phyloP scores from a whole-genome alignment of 108 stramenopile genomes.

The Nitzschia sp. region DNA sequence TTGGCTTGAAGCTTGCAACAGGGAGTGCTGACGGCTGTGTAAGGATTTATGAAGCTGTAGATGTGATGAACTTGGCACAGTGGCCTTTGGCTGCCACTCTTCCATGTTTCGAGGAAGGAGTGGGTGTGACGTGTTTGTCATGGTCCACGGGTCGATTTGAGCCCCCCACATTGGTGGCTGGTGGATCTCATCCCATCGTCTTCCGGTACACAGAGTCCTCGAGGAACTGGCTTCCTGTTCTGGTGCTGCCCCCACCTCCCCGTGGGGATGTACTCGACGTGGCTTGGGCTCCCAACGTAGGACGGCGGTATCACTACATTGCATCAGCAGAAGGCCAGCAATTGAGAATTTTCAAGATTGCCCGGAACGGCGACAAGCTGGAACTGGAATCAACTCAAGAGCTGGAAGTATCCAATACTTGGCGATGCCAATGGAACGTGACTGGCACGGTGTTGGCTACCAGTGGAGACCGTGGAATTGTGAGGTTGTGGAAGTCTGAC shows the following conservation, averaged over 20 bases:
- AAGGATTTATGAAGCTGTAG: constrained; percentile 89
- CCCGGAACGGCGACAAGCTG: constrained; percentile 37
- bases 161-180: constrained; percentile 84
- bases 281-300: constrained; percentile 93
- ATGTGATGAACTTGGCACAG: constrained; percentile 85
- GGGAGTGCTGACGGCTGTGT: constrained; percentile 87
- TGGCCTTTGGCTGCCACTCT: constrained; percentile 82
- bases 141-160: constrained; percentile 93
- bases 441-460: constrained; percentile 90
- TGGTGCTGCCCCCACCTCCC: constrained; percentile 53
- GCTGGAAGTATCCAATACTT: constrained; percentile 51
- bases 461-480: constrained; percentile 78
- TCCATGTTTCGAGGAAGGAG: constrained; percentile 43
- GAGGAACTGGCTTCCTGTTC: constrained; percentile 62
- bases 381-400: constrained; percentile 63
- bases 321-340: constrained; percentile 57
- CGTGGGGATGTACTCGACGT: constrained; percentile 77
- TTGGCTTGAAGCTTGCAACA: constrained; percentile 86
- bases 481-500: constrained; percentile 79
- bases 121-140: constrained; percentile 71
- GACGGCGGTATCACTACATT: constrained; percentile 87
- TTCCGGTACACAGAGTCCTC: constrained; percentile 67
- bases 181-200: constrained; percentile 58
- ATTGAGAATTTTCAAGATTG: constrained; percentile 45
- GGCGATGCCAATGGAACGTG: constrained; percentile 74